A percentile compares a stretch with the other conserved stretches of the same genome.
Conservation (phyloP, 331 rosid genomes). For the Ulmus americana region DNA sequence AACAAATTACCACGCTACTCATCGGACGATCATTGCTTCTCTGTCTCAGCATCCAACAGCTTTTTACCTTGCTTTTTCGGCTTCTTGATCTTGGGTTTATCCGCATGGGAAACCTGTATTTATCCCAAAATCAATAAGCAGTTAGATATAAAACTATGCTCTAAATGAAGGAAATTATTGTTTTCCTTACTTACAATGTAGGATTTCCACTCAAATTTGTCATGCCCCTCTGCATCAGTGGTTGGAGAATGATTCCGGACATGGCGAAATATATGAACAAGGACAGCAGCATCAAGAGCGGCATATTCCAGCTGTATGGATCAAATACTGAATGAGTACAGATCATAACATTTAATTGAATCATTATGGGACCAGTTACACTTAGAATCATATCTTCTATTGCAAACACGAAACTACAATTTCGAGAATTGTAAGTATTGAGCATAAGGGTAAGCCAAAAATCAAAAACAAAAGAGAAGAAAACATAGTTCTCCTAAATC, state of each 20-base stretch:
- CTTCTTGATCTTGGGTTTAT: constrained; percentile 49
- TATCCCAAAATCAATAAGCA: constrained; percentile 12
- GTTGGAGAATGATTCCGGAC: constrained; percentile 51
- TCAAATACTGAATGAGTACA: not conserved
- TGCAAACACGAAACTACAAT: no score
- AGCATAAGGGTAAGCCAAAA: not conserved
- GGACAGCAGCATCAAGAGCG: constrained; percentile 88
- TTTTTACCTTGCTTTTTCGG: constrained; percentile 28
- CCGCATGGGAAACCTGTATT: constrained; percentile 52
- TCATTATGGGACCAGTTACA: not conserved
- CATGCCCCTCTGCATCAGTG: constrained; percentile 30
- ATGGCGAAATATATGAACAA: constrained; percentile 73
- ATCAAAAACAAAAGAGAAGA: not conserved
- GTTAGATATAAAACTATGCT: not conserved
- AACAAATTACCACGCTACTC: not conserved
- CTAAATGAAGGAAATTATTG: not conserved
- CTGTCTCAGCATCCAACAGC: constrained; percentile 22
- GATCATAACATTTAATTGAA: not conserved
- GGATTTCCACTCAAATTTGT: constrained; percentile 66
- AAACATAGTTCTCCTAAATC: no score
- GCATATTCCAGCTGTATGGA: constrained; percentile 85
- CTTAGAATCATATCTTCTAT: no score
- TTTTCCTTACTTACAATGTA: constrained; percentile 49
- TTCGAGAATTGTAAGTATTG: no score
- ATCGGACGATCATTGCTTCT: constrained; percentile 20